Evolutionary conservation across 1,139 yeast species (phyloP), one percentile per base, ranked within the genome.

Genomic region (Candida buenavistaensis): DNA sequence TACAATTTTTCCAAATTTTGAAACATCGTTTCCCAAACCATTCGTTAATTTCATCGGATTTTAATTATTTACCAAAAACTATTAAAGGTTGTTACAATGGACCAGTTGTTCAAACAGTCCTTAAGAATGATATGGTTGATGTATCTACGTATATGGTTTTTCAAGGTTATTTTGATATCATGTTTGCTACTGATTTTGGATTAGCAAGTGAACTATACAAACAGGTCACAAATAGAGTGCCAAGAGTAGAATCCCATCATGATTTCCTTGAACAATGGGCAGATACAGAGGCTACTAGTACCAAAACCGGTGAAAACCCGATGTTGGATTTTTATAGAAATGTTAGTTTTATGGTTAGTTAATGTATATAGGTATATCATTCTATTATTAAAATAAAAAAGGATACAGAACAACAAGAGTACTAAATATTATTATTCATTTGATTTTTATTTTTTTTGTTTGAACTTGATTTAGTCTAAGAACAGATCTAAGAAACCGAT

Each of bases 301-400:
- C 95, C 1, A 77, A 73, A 47, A 73, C 77, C 24, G 96, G 96
- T 0, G 95, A 86, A 47, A 85, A 85, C 48, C 96, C 96, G n/a
- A 79, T 87, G 90, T 56, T 87, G 41, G 84, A 83, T 37, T 77
- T 86, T 44, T 87, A 87, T 55, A 68, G 73, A 31, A 87, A 87
- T 53, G 95, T 88, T 4, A 80, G 87, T 22, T 86, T 86, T 50
- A 67, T 85, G 72, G 36, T 41, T n/a, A 44, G 47, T 33, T 46
- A 28, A 35, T n/a, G n/a, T n/a, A n/a, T n/a, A n/a, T n/a, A n/a
- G n/a, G n/a, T n/a, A n/a, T n/a, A n/a, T n/a, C n/a, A n/a, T n/a
- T n/a, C n/a, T n/a, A n/a, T n/a, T 25, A 12, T 19, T 16, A 24
- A 14, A 14, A 15, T 14, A 14, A 14, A 14, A 26, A 15, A 10